Conservation (phyloP, 139 green algal species). For the Astrephomene gubernaculifera region DNA sequence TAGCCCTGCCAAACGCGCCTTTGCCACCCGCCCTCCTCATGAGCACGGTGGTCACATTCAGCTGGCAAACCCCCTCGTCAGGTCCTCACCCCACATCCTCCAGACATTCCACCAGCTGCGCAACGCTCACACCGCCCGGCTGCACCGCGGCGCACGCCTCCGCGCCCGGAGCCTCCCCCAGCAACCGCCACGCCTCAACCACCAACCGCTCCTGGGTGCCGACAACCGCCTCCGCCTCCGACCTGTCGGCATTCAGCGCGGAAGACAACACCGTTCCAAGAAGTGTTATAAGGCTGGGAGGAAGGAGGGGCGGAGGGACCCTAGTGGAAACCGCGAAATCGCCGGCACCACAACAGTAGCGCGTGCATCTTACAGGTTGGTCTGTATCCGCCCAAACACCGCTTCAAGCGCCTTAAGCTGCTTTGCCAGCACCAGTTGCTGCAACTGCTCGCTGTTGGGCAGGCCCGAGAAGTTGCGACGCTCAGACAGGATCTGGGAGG, state of each 20-base stretch:
- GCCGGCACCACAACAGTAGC: background rate
- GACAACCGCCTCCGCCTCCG: background rate
- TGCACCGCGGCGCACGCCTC: slow-evolving; percentile 18
- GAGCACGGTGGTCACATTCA: no score
- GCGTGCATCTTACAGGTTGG: slow-evolving; percentile 4
- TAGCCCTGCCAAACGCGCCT: no score
- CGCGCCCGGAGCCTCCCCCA: background rate
- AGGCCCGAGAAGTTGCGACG: slow-evolving; percentile 8
- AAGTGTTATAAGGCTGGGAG: background rate
- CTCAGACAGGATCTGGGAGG: background rate
- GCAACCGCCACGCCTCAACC: slow-evolving; percentile 16
- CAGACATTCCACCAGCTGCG: slow-evolving; percentile 22
- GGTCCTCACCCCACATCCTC: slow-evolving; percentile 41
- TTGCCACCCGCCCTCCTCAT: no score
- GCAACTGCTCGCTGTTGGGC: background rate
- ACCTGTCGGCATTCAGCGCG: background rate
- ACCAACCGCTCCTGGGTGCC: slow-evolving; percentile 18
- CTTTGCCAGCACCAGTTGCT: slow-evolving; percentile 26
- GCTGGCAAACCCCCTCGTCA: no score
- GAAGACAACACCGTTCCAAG: background rate
- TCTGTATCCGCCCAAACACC: slow-evolving; percentile 16
- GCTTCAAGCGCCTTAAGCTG: slow-evolving; percentile 12
- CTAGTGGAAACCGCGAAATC: background rate
- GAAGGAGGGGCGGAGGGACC: background rate
- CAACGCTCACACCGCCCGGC: slow-evolving; percentile 6